phyloP scores from a whole-genome alignment of 768 basidiomycete species.

The Boletus rubroflammeus region DNA sequence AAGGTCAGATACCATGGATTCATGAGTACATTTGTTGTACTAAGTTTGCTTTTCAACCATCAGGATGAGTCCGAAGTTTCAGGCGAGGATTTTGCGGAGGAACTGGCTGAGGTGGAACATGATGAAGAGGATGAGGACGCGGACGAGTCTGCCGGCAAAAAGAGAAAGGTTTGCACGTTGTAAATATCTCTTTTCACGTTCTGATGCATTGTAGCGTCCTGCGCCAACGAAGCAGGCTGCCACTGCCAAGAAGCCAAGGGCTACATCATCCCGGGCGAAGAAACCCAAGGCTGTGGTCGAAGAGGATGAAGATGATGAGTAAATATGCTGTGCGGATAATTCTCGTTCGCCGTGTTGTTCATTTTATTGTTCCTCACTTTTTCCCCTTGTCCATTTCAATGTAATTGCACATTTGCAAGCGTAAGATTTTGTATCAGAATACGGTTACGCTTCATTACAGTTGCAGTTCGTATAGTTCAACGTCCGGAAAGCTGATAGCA shows the following conservation, averaged over 20 bases:
- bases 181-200: neutral
- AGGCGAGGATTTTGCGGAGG: slow-evolving; percentile 47
- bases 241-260: slow-evolving; percentile 37
- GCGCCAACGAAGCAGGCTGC: slow-evolving; percentile 44
- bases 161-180: slow-evolving; percentile 57
- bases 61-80: slow-evolving; percentile 38
- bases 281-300: slow-evolving; percentile 47
- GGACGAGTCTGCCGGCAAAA: slow-evolving; percentile 45
- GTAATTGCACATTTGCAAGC: slow-evolving; percentile 8
- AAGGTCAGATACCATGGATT: slow-evolving; percentile 29
- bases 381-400: slow-evolving; percentile 1
- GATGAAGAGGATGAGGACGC: slow-evolving; percentile 44
- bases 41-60: neutral
- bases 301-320: slow-evolving; percentile 38
- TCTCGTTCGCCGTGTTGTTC: slow-evolving; percentile 5
- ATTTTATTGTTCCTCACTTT: neutral
- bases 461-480: neutral
- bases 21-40: neutral
- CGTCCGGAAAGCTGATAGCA: neutral
- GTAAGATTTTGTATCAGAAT: slow-evolving; percentile 3
- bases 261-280: slow-evolving; percentile 29
- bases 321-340: neutral
- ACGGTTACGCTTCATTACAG: slow-evolving; percentile 3
- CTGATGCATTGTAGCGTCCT: slow-evolving; percentile 35
- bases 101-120: slow-evolving; percentile 44